Evolutionary conservation across 1,284 basidiomycete genomes (phyloP).

Genomic region (Microbotryum silenes-acaulis): DNA sequence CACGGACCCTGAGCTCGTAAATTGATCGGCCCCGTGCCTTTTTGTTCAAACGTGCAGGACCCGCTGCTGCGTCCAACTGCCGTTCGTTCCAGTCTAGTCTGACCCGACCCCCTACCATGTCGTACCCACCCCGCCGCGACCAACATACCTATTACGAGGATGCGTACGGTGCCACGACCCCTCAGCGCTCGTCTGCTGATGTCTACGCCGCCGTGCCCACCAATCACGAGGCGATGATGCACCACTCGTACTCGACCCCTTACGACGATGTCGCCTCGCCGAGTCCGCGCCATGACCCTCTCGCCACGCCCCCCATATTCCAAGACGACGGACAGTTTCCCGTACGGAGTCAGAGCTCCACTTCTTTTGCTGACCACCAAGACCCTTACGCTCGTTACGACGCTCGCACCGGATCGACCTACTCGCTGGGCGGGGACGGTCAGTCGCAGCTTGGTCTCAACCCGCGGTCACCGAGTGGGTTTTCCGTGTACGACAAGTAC

Average conservation of each 20-base stretch:
- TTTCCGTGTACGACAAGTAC: slow-evolving; percentile 6
- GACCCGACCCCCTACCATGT: not conserved
- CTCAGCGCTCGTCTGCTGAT: slow-evolving; percentile 24
- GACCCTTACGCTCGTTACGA: not conserved
- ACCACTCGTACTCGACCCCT: not conserved
- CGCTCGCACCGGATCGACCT: slow-evolving; percentile 5
- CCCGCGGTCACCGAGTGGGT: not conserved
- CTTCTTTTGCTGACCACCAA: not conserved
- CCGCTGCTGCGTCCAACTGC: too few relatives aligned
- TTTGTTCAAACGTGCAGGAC: too few relatives aligned
- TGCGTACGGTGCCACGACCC: not conserved
- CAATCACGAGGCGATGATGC: not conserved
- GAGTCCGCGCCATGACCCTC: slow-evolving; percentile 13
- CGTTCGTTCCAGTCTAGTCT: too few relatives aligned
- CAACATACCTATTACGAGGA: not conserved
- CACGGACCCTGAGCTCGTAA: too few relatives aligned
- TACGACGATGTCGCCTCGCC: slow-evolving; percentile 1
- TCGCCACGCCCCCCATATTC: slow-evolving; percentile 1
- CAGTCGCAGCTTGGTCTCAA: not conserved
- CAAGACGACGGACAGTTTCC: not conserved
- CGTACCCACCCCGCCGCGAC: not conserved
- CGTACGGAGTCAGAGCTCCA: not conserved
- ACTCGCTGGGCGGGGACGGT: slow-evolving; percentile 6
- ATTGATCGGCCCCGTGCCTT: too few relatives aligned
- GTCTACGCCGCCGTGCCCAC: slow-evolving; percentile 27